phyloP scores from a whole-genome alignment of 352 stramenopile genomes.

The Phytophthora agathidicida region DNA sequence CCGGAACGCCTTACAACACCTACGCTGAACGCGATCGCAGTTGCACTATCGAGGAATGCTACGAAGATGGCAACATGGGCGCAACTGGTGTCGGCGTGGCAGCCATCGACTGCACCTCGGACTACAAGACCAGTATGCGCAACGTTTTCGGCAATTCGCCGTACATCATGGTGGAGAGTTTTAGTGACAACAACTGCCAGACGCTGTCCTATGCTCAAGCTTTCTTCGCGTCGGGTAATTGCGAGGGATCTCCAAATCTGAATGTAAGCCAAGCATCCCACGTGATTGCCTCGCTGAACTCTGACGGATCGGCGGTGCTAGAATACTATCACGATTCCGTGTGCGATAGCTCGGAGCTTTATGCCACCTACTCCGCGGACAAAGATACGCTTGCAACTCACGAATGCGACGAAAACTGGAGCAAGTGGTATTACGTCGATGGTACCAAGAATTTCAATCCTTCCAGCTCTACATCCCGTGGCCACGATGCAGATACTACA shows the following conservation, averaged over 20 bases:
- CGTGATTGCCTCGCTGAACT: slow-evolving; percentile 17
- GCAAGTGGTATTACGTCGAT: slow-evolving; percentile 32
- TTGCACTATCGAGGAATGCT: slow-evolving; percentile 9
- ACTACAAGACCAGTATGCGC: slow-evolving; percentile 25
- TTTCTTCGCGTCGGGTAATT: slow-evolving; percentile 24
- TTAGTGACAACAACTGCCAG: slow-evolving; percentile 8
- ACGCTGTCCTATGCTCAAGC: slow-evolving; percentile 17
- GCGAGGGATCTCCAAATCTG: slow-evolving; percentile 27
- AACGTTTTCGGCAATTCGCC: slow-evolving; percentile 18
- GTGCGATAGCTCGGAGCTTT: slow-evolving; percentile 2
- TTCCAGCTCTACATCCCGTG: background rate
- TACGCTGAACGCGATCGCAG: slow-evolving; percentile 8
- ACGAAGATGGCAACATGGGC: slow-evolving; percentile 14
- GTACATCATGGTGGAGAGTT: slow-evolving; percentile 28
- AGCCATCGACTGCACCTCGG: slow-evolving; percentile 28
- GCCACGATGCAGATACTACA: background rate
- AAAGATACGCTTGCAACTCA: slow-evolving; percentile 12
- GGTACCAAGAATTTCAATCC: slow-evolving; percentile 3
- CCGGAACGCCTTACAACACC: slow-evolving; percentile 29
- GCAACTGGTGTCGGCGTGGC: slow-evolving; percentile 11
- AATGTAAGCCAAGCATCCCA: slow-evolving; percentile 17
- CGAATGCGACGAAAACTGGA: slow-evolving; percentile 13
- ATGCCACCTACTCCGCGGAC: slow-evolving; percentile 13
- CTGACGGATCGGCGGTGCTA: slow-evolving; percentile 24
- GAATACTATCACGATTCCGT: slow-evolving; percentile 26